A percentile compares a stretch with the other conserved stretches of the same genome.
phyloP scores from a whole-genome alignment of 225 moss, liverwort and hornwort species.

The Pseudoscleropodium purum region DNA sequence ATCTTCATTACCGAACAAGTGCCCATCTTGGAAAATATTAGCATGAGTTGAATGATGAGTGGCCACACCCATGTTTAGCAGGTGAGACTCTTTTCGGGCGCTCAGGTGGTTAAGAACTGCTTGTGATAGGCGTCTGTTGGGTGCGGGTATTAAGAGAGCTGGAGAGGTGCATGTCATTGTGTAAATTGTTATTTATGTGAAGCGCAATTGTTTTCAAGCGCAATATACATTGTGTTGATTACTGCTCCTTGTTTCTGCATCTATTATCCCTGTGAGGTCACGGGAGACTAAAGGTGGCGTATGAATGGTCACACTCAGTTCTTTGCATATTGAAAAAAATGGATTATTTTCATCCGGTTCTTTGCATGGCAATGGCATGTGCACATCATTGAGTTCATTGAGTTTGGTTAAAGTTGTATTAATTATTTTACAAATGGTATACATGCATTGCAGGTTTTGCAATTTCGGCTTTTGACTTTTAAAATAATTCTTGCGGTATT shows the following conservation, averaged over 20 bases:
- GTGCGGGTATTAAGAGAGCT: background rate
- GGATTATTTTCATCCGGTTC: background rate
- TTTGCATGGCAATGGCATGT: too few relatives aligned
- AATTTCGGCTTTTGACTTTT: background rate
- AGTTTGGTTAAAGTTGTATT: background rate
- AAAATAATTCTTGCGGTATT: background rate
- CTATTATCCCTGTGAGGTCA: background rate
- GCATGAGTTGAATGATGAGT: background rate
- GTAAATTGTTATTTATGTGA: constrained; percentile 2
- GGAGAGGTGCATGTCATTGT: background rate
- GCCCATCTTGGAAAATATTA: background rate
- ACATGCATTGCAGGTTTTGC: too few relatives aligned
- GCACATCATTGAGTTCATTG: background rate
- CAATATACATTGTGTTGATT: background rate
- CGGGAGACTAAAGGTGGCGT: background rate
- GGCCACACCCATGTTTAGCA: background rate
- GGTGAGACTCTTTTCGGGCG: background rate
- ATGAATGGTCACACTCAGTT: background rate
- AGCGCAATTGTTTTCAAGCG: background rate
- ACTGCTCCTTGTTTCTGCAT: background rate
- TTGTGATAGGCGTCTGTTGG: background rate
- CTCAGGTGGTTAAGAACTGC: background rate
- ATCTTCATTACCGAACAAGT: background rate
- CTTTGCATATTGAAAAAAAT: background rate
- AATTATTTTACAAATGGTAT: background rate